These are phyloP conservation scores for Hura crepitans DNA, from an alignment of 441 rosid genomes.

Conservation along the genomic window DNA sequence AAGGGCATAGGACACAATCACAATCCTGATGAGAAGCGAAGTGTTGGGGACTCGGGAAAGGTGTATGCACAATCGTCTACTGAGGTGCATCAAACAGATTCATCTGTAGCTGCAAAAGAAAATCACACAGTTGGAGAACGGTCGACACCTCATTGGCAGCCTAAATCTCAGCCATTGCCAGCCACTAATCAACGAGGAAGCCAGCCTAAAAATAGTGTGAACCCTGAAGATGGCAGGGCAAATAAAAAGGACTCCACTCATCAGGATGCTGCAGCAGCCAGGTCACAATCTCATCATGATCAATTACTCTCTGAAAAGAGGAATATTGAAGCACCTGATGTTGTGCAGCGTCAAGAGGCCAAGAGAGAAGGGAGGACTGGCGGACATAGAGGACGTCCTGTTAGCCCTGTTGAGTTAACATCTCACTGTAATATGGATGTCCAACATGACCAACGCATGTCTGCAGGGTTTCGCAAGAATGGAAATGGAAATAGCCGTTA, in stretches of 20 bases:
- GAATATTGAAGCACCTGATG: constrained; percentile 34
- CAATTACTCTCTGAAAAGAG: constrained; percentile 31
- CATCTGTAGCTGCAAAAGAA: constrained; percentile 48
- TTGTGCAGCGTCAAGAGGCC: constrained; percentile 34
- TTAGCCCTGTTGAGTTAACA: constrained; percentile 29
- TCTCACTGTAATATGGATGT: constrained; percentile 34
- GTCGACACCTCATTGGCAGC: constrained; percentile 72
- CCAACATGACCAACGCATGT: constrained; percentile 39
- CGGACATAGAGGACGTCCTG: constrained; percentile 32
- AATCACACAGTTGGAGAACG: constrained; percentile 48
- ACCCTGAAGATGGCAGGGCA: constrained; percentile 37
- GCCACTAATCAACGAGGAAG: constrained; percentile 37
- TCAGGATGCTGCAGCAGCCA: constrained; percentile 27
- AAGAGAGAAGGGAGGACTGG: constrained; percentile 44
- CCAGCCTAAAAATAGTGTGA: constrained; percentile 40
- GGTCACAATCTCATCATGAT: constrained; percentile 31
- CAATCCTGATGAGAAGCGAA: constrained; percentile 52
- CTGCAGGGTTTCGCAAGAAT: constrained; percentile 47
- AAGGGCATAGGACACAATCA: constrained; percentile 43
- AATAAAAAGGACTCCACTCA: constrained; percentile 41
- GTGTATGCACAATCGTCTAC: constrained; percentile 34
- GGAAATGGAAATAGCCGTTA: constrained; percentile 51
- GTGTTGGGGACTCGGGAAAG: constrained; percentile 41
- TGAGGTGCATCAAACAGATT: constrained; percentile 43
- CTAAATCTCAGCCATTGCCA: constrained; percentile 46